Evolutionary conservation across 768 basidiomycete species (phyloP).

Genomic region (Suillus luteus): DNA sequence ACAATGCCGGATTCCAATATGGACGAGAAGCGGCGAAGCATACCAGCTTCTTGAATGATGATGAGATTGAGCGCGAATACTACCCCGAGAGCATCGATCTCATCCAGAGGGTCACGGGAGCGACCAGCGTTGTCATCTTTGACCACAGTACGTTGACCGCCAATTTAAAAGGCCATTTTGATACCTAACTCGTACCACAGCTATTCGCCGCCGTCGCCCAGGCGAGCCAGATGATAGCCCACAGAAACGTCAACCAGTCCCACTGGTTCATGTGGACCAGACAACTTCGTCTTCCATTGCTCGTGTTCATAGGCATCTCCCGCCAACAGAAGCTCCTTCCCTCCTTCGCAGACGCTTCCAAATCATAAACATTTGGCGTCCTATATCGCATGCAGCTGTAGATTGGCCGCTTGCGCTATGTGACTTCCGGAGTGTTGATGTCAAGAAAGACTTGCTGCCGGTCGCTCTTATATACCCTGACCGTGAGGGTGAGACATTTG

Average conservation of each 20-base stretch:
- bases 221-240: not conserved
- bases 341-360: not conserved
- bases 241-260: not conserved
- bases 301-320: not conserved
- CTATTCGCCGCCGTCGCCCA: not conserved
- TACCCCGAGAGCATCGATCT: not conserved
- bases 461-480: not conserved
- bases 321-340: not conserved
- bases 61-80: not conserved
- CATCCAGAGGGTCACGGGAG: not conserved
- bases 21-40: too few relatives aligned
- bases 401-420: not conserved
- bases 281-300: not conserved
- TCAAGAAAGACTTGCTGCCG: not conserved
- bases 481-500: not conserved
- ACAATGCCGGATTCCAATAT: not conserved
- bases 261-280: not conserved
- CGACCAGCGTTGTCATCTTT: not conserved
- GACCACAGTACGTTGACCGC: not conserved
- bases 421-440: not conserved
- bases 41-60: not conserved
- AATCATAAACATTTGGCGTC: not conserved
- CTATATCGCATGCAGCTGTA: not conserved
- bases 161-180: not conserved
- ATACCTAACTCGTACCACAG: not conserved